A percentile compares a stretch with the other conserved stretches of the same genome.
These are phyloP conservation scores for Edaphochlamys debaryana DNA, from an alignment of 139 green algal species.

Conservation along the genomic window DNA sequence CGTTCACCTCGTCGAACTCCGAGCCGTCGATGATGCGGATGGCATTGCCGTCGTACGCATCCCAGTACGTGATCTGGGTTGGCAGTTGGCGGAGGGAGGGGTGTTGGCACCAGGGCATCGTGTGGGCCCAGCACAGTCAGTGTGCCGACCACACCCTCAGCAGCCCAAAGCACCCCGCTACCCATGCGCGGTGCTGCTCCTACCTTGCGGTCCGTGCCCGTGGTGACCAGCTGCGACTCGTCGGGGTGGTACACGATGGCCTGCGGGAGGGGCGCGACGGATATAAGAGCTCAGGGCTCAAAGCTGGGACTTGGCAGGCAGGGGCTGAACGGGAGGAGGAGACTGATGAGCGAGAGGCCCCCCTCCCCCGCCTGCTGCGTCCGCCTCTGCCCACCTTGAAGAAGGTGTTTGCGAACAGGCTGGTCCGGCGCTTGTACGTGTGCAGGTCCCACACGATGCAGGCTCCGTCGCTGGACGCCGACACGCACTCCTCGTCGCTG, in stretches of 20 bases:
- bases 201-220: constrained; percentile 85
- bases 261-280: no score
- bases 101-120: no score
- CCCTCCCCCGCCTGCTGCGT: no score
- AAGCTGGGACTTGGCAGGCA: no score
- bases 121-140: no score
- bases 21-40: constrained; percentile 87
- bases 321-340: no score
- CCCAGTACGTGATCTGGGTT: constrained; percentile 91
- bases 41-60: constrained; percentile 82
- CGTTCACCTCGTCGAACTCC: constrained; percentile 67
- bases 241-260: constrained; percentile 82
- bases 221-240: constrained; percentile 77
- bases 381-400: no score
- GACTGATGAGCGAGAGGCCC: no score
- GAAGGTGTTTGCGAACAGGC: constrained; percentile 84
- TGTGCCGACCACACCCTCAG: no score
- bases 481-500: constrained; percentile 76
- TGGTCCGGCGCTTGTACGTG: constrained; percentile 73
- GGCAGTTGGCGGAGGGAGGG: neutral
- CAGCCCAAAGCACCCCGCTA: no score
- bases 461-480: constrained; percentile 77
- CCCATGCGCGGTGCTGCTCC: no score
- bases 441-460: constrained; percentile 92
- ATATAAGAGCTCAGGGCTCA: no score